A percentile compares a stretch with the other conserved stretches of the same genome.
These are phyloP conservation scores for Aureobasidium sp. DNA, from an alignment of 2,329 filamentous ascomycete genomes.

Conservation along the genomic window DNA sequence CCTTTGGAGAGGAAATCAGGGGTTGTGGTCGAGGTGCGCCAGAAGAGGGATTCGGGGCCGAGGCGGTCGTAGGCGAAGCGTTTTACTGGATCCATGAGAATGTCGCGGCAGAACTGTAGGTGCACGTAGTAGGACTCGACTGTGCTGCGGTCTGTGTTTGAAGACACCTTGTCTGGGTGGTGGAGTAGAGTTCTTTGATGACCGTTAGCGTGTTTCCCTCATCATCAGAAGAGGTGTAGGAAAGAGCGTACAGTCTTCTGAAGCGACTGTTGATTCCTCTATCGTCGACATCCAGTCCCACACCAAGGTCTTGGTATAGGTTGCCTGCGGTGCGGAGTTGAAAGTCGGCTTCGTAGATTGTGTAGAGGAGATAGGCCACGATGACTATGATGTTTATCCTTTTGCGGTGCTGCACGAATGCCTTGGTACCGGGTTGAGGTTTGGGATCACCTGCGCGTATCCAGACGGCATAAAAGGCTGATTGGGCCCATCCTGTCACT, in stretches of 20 bases:
- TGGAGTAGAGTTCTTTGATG: constrained; percentile 42
- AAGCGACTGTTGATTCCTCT: constrained; percentile 76
- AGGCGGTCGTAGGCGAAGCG: constrained; percentile 88
- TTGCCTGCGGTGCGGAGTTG: constrained; percentile 61
- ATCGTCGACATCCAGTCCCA: constrained; percentile 61
- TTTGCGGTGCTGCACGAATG: constrained; percentile 64
- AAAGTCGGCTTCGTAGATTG: constrained; percentile 84
- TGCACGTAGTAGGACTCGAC: constrained; percentile 61
- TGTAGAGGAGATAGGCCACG: constrained; percentile 76
- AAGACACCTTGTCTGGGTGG: constrained; percentile 75
- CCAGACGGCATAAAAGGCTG: constrained; percentile 75
- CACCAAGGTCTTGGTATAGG: constrained; percentile 70
- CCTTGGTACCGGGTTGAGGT: constrained; percentile 57
- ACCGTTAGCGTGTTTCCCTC: background rate
- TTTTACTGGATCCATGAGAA: constrained; percentile 63
- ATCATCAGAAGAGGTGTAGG: background rate
- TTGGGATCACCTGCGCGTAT: constrained; percentile 83
- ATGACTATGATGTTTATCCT: constrained; percentile 79
- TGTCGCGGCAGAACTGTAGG: constrained; percentile 75
- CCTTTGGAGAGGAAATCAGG: constrained; percentile 65
- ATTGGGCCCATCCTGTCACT: constrained; percentile 67
- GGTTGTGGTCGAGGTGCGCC: constrained; percentile 53
- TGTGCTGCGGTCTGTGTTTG: constrained; percentile 29
- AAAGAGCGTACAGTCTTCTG: constrained; percentile 50
- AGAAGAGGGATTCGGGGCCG: constrained; percentile 60